Evolutionary conservation across 139 green algal species (phyloP).

Genomic region (Picochlorum costavermella): DNA sequence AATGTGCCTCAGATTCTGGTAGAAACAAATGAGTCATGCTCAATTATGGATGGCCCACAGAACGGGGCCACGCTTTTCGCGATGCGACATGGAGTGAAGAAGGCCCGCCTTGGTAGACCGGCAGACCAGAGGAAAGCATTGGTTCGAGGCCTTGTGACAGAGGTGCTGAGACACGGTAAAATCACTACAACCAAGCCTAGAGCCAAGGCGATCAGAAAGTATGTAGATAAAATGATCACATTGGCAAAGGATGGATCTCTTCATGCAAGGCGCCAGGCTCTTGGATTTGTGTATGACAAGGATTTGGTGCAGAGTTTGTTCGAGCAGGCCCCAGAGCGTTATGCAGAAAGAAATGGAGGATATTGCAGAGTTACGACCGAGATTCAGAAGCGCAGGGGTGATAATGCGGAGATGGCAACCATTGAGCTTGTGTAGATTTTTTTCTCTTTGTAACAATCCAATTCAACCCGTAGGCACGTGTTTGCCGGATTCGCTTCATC

Average conservation of each 20-base stretch:
- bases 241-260: conserved; percentile 87
- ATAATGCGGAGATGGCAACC: conserved; percentile 87
- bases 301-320: conserved; percentile 87
- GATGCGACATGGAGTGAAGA: conserved; percentile 88
- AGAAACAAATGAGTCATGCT: no score
- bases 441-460: neutral
- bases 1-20: no score
- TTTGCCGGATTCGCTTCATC: no score
- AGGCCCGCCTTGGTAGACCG: conserved; percentile 72
- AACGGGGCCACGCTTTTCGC: conserved; percentile 59
- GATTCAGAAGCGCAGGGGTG: conserved; percentile 51
- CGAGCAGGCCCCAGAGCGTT: conserved; percentile 63
- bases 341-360: conserved; percentile 76
- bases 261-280: conserved; percentile 71
- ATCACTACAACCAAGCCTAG: conserved; percentile 91
- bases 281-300: conserved; percentile 89
- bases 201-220: conserved; percentile 89
- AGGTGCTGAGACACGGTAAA: conserved; percentile 84
- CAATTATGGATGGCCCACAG: conserved; percentile 22
- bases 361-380: conserved; percentile 82
- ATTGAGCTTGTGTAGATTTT: conserved; percentile 90
- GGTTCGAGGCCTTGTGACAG: conserved; percentile 80
- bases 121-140: conserved; percentile 97
- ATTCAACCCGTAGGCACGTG: neutral
- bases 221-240: conserved; percentile 98